Evolutionary conservation across 2,329 filamentous ascomycete genomes (phyloP).

Genomic region (Allantophomopsis lycopodina): DNA sequence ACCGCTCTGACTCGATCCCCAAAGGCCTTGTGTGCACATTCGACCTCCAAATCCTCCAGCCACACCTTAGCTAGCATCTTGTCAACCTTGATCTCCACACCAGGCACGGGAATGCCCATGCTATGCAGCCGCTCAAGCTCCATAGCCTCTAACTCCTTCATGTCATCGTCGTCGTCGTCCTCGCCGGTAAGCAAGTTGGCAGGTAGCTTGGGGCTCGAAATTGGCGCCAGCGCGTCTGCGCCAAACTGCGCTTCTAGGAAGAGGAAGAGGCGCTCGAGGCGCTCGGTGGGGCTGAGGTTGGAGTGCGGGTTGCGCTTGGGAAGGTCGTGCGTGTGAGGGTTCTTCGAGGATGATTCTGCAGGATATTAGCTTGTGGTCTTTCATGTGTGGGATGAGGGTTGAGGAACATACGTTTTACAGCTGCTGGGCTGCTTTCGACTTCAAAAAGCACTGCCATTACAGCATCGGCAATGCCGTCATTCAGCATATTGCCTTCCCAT

Average conservation of each 20-base stretch:
- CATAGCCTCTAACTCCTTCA: conserved; percentile 25
- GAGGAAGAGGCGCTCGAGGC: conserved; percentile 77
- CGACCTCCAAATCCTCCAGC: conserved; percentile 84
- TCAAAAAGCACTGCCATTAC: conserved; percentile 87
- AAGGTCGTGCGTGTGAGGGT: conserved; percentile 35
- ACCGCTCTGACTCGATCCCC: conserved; percentile 78
- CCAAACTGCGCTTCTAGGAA: conserved; percentile 97
- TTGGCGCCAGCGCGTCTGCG: conserved; percentile 64
- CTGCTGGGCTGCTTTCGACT: conserved; percentile 86
- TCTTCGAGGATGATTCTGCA: conserved; percentile 45
- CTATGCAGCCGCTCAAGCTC: conserved; percentile 71
- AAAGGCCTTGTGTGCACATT: conserved; percentile 66
- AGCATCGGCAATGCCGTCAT: conserved; percentile 95
- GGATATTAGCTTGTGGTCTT: conserved; percentile 3
- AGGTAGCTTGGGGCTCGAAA: conserved; percentile 48
- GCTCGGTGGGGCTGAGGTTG: conserved; percentile 57
- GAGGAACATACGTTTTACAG: conserved; percentile 63
- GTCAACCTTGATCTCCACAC: conserved; percentile 75
- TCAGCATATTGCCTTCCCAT: conserved; percentile 97
- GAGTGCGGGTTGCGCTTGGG: conserved; percentile 58
- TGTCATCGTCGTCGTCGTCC: conserved; percentile 20
- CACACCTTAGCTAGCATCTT: conserved; percentile 80
- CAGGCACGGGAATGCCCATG: conserved; percentile 81
- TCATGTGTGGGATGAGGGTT: not conserved
- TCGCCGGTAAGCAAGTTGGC: conserved; percentile 5